Evolutionary conservation across 2,329 filamentous ascomycete species (phyloP).

Genomic region (Xylariaceae sp.): DNA sequence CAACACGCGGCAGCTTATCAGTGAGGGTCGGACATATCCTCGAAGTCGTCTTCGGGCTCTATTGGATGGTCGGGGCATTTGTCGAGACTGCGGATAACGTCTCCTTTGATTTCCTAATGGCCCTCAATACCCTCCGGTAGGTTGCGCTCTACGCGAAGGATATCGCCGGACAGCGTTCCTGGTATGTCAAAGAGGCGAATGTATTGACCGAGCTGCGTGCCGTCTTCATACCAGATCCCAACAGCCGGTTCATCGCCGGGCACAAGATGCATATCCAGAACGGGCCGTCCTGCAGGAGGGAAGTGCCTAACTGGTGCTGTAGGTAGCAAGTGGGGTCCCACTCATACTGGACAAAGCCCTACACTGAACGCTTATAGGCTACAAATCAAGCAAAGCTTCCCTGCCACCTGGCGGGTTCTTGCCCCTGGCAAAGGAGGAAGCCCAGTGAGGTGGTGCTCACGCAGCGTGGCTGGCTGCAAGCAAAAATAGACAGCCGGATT

Average conservation of each 20-base stretch:
- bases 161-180: conserved; percentile 22
- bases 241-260: conserved; percentile 4
- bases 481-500: too few species aligned
- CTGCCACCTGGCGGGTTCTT: too few species aligned
- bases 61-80: conserved; percentile 10
- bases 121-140: conserved; percentile 12
- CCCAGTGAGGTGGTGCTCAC: too few species aligned
- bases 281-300: conserved; percentile 4
- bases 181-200: conserved; percentile 20
- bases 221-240: conserved; percentile 16
- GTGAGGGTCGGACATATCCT: conserved; percentile 11
- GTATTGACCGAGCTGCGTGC: conserved; percentile 10
- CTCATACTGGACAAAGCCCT: too few species aligned
- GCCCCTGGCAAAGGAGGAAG: too few species aligned
- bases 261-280: conserved; percentile 4
- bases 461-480: too few species aligned
- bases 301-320: too few species aligned
- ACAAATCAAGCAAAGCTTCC: too few species aligned
- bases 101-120: conserved; percentile 17
- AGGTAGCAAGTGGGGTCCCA: too few species aligned
- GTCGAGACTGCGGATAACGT: conserved; percentile 11
- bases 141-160: conserved; percentile 18
- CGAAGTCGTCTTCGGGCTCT: conserved; percentile 11
- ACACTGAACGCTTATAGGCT: too few species aligned
- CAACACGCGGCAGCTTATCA: conserved; percentile 17